Percentiles rank a stretch among this genome's conserved stretches.
Conservation (phyloP, 1,139 yeast genomes). For the Fermentozyma sake region DNA sequence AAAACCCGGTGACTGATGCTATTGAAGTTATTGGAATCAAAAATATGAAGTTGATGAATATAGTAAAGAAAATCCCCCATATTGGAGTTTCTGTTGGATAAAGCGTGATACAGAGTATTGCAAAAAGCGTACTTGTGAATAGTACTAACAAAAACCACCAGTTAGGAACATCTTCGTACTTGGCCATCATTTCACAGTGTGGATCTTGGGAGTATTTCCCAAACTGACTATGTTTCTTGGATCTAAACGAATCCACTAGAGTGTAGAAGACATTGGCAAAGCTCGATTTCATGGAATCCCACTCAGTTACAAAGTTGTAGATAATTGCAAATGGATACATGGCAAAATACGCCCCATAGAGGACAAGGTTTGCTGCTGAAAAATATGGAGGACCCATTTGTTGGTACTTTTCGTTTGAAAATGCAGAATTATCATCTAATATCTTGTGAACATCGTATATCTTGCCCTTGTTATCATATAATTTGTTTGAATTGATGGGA, state of each 20-base stretch:
- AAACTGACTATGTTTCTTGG: constrained; percentile 5
- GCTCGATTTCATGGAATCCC: constrained; percentile 41
- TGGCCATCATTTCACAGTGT: constrained; percentile 51
- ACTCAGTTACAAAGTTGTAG: constrained; percentile 40
- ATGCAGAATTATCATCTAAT: constrained; percentile 31
- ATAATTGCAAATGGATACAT: constrained; percentile 53
- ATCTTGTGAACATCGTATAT: constrained; percentile 38
- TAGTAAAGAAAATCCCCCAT: constrained; percentile 55
- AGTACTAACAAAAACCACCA: constrained; percentile 51
- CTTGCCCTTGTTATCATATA: constrained; percentile 47
- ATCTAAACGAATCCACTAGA: constrained; percentile 23
- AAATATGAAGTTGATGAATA: constrained; percentile 51
- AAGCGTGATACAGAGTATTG: constrained; percentile 42
- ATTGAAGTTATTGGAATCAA: constrained; percentile 48
- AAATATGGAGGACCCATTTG: constrained; percentile 54
- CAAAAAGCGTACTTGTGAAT: constrained; percentile 45
- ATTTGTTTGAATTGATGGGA: constrained; percentile 49
- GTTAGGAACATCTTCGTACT: constrained; percentile 60
- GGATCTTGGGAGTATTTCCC: constrained; percentile 40
- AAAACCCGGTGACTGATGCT: constrained; percentile 50
- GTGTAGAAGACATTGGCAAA: constrained; percentile 33
- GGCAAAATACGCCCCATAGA: constrained; percentile 56
- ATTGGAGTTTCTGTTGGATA: constrained; percentile 50
- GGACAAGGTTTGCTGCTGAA: constrained; percentile 49
- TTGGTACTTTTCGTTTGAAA: constrained; percentile 39